Base-by-base conservation (phyloP, 2,329 filamentous ascomycete genomes). In the Cadophora luteo-olivacea region DNA sequence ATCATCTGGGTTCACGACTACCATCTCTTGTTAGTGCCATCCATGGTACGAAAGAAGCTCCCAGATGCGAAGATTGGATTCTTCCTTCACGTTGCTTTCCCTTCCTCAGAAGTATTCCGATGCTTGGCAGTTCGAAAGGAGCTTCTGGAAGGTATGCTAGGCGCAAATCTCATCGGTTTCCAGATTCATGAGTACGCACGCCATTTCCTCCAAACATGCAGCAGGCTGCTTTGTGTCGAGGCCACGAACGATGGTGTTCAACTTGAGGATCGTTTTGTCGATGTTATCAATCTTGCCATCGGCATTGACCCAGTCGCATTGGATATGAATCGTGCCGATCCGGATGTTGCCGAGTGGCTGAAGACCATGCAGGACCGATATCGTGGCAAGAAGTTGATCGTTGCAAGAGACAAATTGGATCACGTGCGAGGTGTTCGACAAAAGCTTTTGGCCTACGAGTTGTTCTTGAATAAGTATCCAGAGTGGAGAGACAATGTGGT, bases 1-100 rank as follows among this genome's bases (percentile, higher is more conserved):
- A 89, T 92, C 58, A 92, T 98, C 75, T 98, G 95, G 95, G 85
- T 98, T 55, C 94, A 98, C 78, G 95, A 98, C 79, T 98, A 98
- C 78, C 95, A 98, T 79, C 85, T 98, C 60, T 85, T 97, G 4
- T 85, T 98, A 6, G 92, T 98, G 0, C 95, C 95, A 3, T 86
- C 84, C 58, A 97, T 98, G 92, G 85, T 98, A 57, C 92, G 95
- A 33, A 90, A 97, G 81, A 92, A 94, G 83, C 85, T 96, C 11
- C 94, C 95, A 0, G 93, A 97, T 72, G 95, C 95, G 19, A 92
- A 97, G 81, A 97, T 98, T 75, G 95, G 95, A 12, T 96, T 98
- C 83, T 98, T 97, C 82, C 83, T 98, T 19, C 95, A 98, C 78
- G 93, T 95, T 33, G 94, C 95, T 0, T 98, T 98, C 80, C 95